Evolutionary conservation across 495 filamentous ascomycete species (phyloP), one percentile per base, ranked within the genome.

Genomic region (Podospora pseudoanserina): DNA sequence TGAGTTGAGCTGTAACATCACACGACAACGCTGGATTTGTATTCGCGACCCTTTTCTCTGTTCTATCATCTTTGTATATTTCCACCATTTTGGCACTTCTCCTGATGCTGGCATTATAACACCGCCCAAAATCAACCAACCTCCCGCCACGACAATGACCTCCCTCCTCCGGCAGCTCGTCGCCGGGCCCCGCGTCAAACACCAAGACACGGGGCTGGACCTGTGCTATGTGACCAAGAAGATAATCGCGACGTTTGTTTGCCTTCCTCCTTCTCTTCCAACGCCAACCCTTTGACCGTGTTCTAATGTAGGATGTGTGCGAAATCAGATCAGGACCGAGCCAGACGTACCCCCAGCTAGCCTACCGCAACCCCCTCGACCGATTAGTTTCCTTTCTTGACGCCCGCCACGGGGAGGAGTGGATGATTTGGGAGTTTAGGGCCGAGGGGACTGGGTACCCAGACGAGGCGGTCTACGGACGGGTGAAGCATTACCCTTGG

Each of bases 371-470:
- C 72, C 95, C 95, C 0, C 89, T 94, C 59, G 89, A 94, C 71
- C 84, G 86, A 13, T 87, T 99, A 4, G 89, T 98, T 62, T 85
- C 86, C 34, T 98, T 92, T 75, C 90, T 99, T 55, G 91, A 98
- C 79, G 79, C 81, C 20, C 91, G 91, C 68, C 95, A 99, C 82
- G 89, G 86, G 64, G 77, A 83, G 11, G 81, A 92, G 66, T 98
- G 94, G 95, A 86, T 88, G 11, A 97, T 99, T 70, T 99, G 93
- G 92, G 95, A 99, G 75, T 97, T 98, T 73, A 89, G 96, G 49
- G 95, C 92, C 39, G 95, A 99, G 76, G 95, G 95, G 9, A 97
- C 96, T 0, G 95, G 95, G 0, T 99, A 99, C 72, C 92, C 91
- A 0, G 95, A 98, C 76, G 85, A 85, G 27, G 94, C 95, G 66